A percentile compares a stretch with the other conserved stretches of the same genome.
These are phyloP conservation scores for Xylariaceae sp. DNA, from an alignment of 2,329 filamentous ascomycete species.

Conservation along the genomic window DNA sequence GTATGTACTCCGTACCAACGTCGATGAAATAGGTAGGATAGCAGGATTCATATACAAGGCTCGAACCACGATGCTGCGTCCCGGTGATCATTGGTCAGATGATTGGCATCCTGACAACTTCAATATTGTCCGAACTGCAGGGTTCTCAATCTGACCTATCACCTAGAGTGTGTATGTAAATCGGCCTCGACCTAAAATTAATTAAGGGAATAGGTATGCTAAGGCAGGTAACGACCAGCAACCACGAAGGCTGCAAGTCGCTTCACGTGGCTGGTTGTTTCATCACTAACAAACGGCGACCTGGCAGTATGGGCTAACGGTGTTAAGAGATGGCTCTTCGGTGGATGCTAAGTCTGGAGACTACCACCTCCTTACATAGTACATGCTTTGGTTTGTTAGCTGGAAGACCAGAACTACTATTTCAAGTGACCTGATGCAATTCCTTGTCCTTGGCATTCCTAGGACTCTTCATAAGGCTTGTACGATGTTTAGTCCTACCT, in stretches of 20 bases:
- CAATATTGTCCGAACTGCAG: background rate
- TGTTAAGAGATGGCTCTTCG: background rate
- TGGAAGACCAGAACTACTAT: no score
- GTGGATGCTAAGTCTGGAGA: no score
- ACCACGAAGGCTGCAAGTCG: background rate
- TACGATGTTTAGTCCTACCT: no score
- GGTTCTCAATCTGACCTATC: background rate
- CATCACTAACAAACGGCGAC: background rate
- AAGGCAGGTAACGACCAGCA: background rate
- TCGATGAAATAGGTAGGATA: background rate
- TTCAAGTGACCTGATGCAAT: no score
- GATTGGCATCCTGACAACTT: background rate
- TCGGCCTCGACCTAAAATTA: background rate
- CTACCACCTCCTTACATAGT: no score
- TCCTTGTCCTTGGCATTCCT: no score
- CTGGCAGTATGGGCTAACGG: background rate
- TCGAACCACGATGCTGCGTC: background rate
- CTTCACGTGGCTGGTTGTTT: background rate
- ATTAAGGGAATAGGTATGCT: background rate
- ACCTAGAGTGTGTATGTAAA: background rate
- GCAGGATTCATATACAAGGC: background rate
- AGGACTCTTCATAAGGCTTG: no score
- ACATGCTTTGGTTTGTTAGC: no score
- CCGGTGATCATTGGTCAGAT: no score
- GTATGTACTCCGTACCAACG: background rate